Percentiles rank a stretch among this genome's conserved stretches.
Conservation (phyloP, 2,329 filamentous ascomycete genomes). For the Pseudocercospora crystallina region DNA sequence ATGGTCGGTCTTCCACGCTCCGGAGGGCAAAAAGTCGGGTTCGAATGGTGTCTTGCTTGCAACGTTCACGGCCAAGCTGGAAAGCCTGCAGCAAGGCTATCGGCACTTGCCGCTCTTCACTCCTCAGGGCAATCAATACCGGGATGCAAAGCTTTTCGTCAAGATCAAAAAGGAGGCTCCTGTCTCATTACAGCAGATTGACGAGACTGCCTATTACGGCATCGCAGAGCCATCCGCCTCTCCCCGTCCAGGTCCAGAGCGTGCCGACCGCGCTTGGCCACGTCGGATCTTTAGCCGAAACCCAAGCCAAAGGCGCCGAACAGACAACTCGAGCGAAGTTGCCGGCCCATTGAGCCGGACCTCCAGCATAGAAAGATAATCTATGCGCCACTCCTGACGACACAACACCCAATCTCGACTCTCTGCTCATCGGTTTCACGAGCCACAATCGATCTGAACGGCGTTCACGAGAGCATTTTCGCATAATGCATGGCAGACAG, state of each 20-base stretch:
- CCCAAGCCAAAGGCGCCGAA: slow-evolving; percentile 40
- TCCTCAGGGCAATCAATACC: slow-evolving; percentile 83
- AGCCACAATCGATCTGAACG: slow-evolving; percentile 10
- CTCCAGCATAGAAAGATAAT: slow-evolving; percentile 36
- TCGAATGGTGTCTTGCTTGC: slow-evolving; percentile 65
- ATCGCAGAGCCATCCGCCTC: slow-evolving; percentile 27
- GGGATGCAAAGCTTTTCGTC: slow-evolving; percentile 94
- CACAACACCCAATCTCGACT: slow-evolving; percentile 2
- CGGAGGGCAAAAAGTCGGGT: slow-evolving; percentile 69
- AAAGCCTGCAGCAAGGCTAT: slow-evolving; percentile 85
- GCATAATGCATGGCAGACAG: slow-evolving; percentile 6
- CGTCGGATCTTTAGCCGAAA: slow-evolving; percentile 45
- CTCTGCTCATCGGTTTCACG: slow-evolving; percentile 11
- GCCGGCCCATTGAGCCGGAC: slow-evolving; percentile 33
- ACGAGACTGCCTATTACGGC: slow-evolving; percentile 30
- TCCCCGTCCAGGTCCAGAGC: slow-evolving; percentile 32
- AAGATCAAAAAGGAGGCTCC: slow-evolving; percentile 66
- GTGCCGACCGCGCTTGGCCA: slow-evolving; percentile 39
- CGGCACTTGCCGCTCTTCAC: slow-evolving; percentile 89
- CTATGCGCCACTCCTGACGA: slow-evolving; percentile 18
- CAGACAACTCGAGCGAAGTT: slow-evolving; percentile 23
- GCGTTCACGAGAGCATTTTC: slow-evolving; percentile 11
- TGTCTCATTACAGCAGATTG: slow-evolving; percentile 27
- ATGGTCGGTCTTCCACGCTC: slow-evolving; percentile 85
- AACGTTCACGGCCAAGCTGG: slow-evolving; percentile 89